Evolutionary conservation across 805 yeast species (phyloP).

Genomic region (Ogataea chonburiensis): DNA sequence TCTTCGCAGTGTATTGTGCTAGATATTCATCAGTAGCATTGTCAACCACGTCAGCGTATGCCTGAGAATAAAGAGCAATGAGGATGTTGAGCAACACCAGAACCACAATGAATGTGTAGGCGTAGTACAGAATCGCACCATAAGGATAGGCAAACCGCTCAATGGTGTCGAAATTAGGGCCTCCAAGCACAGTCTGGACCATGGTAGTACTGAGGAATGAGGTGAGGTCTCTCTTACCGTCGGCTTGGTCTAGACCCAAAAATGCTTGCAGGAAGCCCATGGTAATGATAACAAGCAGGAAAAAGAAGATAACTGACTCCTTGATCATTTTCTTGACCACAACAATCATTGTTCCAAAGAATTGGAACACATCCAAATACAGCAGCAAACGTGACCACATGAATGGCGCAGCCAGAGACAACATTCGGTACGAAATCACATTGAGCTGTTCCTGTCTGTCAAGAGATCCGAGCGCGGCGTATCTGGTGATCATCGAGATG

Average conservation of each 20-base stretch:
- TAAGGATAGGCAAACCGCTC: constrained; percentile 79
- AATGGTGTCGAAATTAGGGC: constrained; percentile 69
- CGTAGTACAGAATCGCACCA: constrained; percentile 75
- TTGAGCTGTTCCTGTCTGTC: constrained; percentile 24
- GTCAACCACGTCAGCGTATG: constrained; percentile 75
- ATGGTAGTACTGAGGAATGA: constrained; percentile 59
- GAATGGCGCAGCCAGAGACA: constrained; percentile 81
- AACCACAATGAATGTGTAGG: constrained; percentile 71
- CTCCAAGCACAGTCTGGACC: constrained; percentile 71
- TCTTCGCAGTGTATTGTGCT: constrained; percentile 81
- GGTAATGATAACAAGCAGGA: constrained; percentile 64
- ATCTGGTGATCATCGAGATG: constrained; percentile 54
- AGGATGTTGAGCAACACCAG: constrained; percentile 78
- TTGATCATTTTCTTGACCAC: constrained; percentile 84
- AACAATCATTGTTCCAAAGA: constrained; percentile 87
- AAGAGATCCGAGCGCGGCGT: constrained; percentile 38
- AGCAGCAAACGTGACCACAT: constrained; percentile 81
- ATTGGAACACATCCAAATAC: constrained; percentile 73
- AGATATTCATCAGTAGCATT: constrained; percentile 83
- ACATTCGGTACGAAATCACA: constrained; percentile 55
- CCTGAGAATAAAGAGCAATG: constrained; percentile 81
- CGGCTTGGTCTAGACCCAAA: constrained; percentile 82
- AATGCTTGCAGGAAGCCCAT: constrained; percentile 86
- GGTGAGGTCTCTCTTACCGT: constrained; percentile 79
- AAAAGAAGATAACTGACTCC: constrained; percentile 81